Conservation (phyloP, 176 grass and related monocot species). For the Bothriochloa decipiens region DNA sequence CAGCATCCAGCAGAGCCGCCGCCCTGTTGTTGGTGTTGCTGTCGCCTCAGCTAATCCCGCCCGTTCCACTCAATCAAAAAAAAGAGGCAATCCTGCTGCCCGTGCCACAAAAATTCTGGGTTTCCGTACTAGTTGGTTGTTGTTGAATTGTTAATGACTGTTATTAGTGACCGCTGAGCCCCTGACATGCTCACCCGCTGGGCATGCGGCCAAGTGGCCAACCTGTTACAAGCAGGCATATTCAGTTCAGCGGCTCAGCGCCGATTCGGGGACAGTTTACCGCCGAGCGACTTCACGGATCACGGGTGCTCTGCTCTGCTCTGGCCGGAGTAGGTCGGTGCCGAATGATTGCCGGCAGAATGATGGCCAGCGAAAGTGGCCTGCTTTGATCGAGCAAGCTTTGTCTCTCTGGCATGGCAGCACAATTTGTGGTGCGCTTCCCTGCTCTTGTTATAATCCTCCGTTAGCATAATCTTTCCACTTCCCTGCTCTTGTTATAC, state of each 20-base stretch:
- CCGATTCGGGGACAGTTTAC: constrained; percentile 7
- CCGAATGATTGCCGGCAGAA: constrained; percentile 29
- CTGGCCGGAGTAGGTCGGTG: background rate
- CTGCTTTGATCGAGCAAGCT: background rate
- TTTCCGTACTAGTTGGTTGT: background rate
- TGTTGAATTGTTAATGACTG: constrained; percentile 20
- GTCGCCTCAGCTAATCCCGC: background rate
- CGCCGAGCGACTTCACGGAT: background rate
- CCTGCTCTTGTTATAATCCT: too few relatives aligned
- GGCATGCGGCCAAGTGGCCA: constrained; percentile 19
- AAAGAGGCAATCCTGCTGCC: background rate
- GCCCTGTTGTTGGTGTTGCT: background rate
- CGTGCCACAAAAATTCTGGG: background rate
- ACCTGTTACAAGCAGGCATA: constrained; percentile 33
- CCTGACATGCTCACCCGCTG: constrained; percentile 9
- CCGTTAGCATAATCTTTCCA: too few relatives aligned
- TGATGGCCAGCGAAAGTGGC: constrained; percentile 27
- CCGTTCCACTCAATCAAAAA: too few relatives aligned
- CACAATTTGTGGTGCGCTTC: background rate
- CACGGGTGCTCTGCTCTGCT: background rate
- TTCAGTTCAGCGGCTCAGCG: background rate
- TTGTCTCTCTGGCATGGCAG: background rate
- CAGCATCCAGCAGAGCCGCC: background rate
- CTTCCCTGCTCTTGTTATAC: too few relatives aligned
- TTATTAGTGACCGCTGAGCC: background rate